phyloP scores from a whole-genome alignment of 2,329 filamentous ascomycete species.

The Phyllosticta citriasiana region DNA sequence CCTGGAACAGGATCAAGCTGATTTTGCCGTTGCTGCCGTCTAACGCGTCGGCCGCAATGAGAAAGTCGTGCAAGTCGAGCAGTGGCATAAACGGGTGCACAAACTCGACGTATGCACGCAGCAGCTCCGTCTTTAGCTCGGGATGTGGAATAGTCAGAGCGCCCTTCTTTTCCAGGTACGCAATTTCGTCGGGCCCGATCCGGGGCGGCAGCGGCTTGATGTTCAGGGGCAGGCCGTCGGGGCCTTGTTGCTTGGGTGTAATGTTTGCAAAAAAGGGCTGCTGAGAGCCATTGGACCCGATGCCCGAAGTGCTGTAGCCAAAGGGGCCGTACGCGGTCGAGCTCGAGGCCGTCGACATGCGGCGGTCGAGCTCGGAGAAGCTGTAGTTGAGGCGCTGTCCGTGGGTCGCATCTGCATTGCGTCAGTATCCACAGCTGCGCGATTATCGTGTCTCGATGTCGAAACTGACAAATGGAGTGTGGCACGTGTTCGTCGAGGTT shows the following conservation, averaged over 20 bases:
- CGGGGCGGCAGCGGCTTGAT: constrained; percentile 70
- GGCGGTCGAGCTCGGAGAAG: constrained; percentile 36
- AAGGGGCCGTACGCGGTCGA: constrained; percentile 11
- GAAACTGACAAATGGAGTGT: constrained; percentile 51
- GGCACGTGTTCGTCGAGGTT: constrained; percentile 50
- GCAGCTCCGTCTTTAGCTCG: constrained; percentile 65
- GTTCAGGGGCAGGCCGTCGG: constrained; percentile 50
- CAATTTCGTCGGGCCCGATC: constrained; percentile 71
- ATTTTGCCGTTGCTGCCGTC: constrained; percentile 63
- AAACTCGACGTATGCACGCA: constrained; percentile 77
- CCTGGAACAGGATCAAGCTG: constrained; percentile 83
- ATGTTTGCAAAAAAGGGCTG: constrained; percentile 36
- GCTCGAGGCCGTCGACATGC: constrained; percentile 24
- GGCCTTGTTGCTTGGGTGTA: constrained; percentile 32
- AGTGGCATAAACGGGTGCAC: constrained; percentile 93
- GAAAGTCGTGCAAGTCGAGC: constrained; percentile 55
- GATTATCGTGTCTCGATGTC: background rate
- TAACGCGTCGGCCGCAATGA: constrained; percentile 50
- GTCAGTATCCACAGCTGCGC: background rate
- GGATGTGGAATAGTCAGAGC: constrained; percentile 66
- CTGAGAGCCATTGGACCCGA: constrained; percentile 5
- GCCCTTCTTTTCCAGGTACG: constrained; percentile 75
- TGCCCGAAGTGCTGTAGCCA: constrained; percentile 25
- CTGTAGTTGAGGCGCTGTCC: constrained; percentile 30
- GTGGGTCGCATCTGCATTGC: constrained; percentile 37